Evolutionary conservation across 2,329 filamentous ascomycete genomes (phyloP).

Genomic region (Sporothrix variecibatus): DNA sequence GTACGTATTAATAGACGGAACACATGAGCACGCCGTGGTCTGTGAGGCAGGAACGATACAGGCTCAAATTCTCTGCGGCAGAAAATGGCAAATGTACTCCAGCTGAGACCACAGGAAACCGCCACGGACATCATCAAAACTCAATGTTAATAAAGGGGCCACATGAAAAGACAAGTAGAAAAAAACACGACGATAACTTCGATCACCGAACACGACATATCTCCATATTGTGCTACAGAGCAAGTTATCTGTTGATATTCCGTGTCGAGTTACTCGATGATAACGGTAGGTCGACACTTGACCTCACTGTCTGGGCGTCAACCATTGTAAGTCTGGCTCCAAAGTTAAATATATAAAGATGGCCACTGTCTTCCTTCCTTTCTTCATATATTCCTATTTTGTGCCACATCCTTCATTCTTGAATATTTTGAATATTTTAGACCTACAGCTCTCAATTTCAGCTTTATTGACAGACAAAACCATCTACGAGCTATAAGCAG

Average conservation of each 20-base stretch:
- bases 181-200: background rate
- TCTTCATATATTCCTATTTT: background rate
- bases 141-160: background rate
- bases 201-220: background rate
- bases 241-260: background rate
- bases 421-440: too few species aligned
- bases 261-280: background rate
- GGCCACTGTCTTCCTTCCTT: background rate
- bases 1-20: background rate
- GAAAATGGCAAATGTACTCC: background rate
- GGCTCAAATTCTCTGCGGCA: background rate
- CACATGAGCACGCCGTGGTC: background rate
- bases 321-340: background rate
- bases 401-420: background rate
- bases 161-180: background rate
- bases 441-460: too few species aligned
- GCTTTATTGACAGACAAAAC: background rate
- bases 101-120: background rate
- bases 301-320: background rate
- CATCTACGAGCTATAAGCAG: background rate
- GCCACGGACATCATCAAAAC: background rate
- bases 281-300: background rate
- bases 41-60: background rate
- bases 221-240: background rate
- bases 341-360: too few species aligned